phyloP scores from a whole-genome alignment of 148 eudicot species.

The Rhododendron ferrugineum region DNA sequence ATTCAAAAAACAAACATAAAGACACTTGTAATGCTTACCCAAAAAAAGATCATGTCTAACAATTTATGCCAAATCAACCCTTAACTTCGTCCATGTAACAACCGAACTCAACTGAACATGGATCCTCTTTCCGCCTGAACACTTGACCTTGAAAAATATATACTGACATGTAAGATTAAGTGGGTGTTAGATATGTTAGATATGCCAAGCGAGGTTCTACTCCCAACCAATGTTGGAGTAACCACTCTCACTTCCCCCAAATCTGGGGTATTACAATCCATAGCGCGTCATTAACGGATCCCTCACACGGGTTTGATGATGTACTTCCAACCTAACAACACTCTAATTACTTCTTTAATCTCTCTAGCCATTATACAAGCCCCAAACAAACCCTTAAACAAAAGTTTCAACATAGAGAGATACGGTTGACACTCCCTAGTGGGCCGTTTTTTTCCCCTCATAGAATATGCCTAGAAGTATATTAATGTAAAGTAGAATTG shows the following conservation, averaged over 20 bases:
- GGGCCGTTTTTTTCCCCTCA: conserved; percentile 9
- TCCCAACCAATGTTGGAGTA: not conserved
- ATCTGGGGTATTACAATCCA: not conserved
- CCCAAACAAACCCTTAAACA: conserved; percentile 20
- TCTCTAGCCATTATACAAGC: conserved; percentile 5
- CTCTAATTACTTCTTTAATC: conserved; percentile 3
- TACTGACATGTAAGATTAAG: no score
- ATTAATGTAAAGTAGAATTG: conserved; percentile 10
- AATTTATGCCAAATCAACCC: not conserved
- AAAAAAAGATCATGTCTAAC: no score
- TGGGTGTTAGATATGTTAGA: no score
- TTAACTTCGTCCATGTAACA: no score
- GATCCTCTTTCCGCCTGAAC: no score
- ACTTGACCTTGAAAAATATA: no score
- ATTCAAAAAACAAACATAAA: no score
- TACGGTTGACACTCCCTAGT: conserved; percentile 15
- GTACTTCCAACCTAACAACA: conserved; percentile 22
- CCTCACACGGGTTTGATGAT: conserved; percentile 28
- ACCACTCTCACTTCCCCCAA: not conserved
- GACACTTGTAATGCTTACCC: not conserved
- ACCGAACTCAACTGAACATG: no score
- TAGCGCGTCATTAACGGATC: not conserved
- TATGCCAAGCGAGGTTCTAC: not conserved
- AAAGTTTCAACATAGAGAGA: conserved; percentile 2
- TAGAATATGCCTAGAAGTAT: not conserved